Conservation (phyloP, 108 stramenopile genomes). For the Pseudonitzschia multistriata region DNA sequence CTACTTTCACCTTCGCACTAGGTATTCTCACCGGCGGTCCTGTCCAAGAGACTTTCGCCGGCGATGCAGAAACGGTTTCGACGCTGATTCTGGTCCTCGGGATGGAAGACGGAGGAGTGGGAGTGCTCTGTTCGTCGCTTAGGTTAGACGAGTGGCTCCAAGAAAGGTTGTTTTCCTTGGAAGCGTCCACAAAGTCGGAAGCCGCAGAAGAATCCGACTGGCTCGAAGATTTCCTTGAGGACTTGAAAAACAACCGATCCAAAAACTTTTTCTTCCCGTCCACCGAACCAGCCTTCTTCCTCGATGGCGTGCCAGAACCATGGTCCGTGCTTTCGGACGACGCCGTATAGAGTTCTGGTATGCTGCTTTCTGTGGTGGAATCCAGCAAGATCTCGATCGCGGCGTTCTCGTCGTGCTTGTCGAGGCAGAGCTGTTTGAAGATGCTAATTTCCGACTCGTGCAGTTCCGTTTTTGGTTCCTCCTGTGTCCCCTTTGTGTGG, state of each 20-base stretch:
- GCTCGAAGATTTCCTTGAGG: not conserved
- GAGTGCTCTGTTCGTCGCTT: not conserved
- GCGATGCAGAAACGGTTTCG: not conserved
- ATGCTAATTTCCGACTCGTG: conserved; percentile 20
- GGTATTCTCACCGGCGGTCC: not conserved
- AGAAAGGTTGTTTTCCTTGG: not conserved
- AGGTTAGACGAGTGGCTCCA: conserved; percentile 5
- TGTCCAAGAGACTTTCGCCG: not conserved
- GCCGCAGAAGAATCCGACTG: not conserved
- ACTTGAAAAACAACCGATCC: conserved; percentile 20
- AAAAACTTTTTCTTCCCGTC: conserved; percentile 10
- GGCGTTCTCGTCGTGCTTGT: conserved; percentile 24
- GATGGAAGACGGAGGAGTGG: conserved; percentile 5
- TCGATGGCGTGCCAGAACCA: conserved; percentile 7
- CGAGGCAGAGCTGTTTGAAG: conserved; percentile 23
- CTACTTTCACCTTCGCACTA: not conserved
- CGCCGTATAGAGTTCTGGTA: conserved; percentile 1
- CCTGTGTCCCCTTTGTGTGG: not conserved
- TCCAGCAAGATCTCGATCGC: conserved; percentile 32
- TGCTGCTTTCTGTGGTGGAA: not conserved
- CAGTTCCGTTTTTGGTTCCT: not conserved
- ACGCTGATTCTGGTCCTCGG: conserved; percentile 4
- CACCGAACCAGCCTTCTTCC: conserved; percentile 7
- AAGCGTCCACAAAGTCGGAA: not conserved
- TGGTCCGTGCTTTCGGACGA: conserved; percentile 14